Evolutionary conservation across 805 yeast genomes (phyloP).

Genomic region (Yamadazyma sp.): DNA sequence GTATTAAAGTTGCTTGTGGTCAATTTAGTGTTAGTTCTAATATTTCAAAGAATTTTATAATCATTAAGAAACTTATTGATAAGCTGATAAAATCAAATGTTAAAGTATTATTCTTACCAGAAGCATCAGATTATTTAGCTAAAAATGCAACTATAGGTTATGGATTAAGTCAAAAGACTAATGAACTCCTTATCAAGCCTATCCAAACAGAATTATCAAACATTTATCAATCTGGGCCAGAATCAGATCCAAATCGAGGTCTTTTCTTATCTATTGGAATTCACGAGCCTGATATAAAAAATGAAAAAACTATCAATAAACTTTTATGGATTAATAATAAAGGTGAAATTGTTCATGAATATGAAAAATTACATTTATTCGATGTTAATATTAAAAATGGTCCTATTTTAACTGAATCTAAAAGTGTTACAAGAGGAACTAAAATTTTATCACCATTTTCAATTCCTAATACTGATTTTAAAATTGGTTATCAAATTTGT

Average conservation of each 20-base stretch:
- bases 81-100: slow-evolving; percentile 62
- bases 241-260: slow-evolving; percentile 29
- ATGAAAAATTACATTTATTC: slow-evolving; percentile 85
- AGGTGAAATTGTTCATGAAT: slow-evolving; percentile 66
- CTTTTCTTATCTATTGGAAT: slow-evolving; percentile 80
- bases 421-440: slow-evolving; percentile 78
- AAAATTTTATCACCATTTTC: slow-evolving; percentile 53
- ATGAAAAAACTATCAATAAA: slow-evolving; percentile 54
- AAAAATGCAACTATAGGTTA: slow-evolving; percentile 64
- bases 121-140: slow-evolving; percentile 88
- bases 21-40: slow-evolving; percentile 77
- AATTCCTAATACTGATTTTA: slow-evolving; percentile 30
- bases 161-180: slow-evolving; percentile 47
- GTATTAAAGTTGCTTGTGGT: slow-evolving; percentile 37
- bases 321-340: slow-evolving; percentile 63
- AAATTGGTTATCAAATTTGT: slow-evolving; percentile 72
- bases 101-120: slow-evolving; percentile 79
- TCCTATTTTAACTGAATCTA: slow-evolving; percentile 73
- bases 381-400: slow-evolving; percentile 84
- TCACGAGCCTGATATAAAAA: slow-evolving; percentile 65
- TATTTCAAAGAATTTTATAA: slow-evolving; percentile 54
- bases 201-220: slow-evolving; percentile 46
- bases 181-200: slow-evolving; percentile 37
- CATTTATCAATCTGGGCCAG: slow-evolving; percentile 18
- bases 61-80: slow-evolving; percentile 58